These are phyloP conservation scores for Moesziomyces sp. DNA, from an alignment of 1,284 basidiomycete genomes.

Conservation along the genomic window DNA sequence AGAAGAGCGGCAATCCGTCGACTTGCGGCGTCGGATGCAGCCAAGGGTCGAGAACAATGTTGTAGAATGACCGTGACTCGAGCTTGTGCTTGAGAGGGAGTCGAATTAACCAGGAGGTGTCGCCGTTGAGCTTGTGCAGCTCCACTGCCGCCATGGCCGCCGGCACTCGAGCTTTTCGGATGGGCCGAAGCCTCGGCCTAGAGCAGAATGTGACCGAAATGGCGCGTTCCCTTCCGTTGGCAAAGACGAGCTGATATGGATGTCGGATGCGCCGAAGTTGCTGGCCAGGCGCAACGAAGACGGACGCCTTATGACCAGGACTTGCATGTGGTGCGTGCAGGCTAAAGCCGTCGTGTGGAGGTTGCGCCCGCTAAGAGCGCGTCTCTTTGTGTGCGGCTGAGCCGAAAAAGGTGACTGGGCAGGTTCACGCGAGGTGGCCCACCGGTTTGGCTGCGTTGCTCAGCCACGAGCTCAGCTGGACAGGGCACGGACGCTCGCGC, in stretches of 20 bases:
- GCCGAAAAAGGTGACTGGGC: not conserved
- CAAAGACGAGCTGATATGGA: not conserved
- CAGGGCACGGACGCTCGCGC: not conserved
- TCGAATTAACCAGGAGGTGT: conserved; percentile 42
- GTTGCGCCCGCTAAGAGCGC: not conserved
- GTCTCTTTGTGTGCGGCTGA: not conserved
- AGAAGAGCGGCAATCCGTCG: conserved; percentile 32
- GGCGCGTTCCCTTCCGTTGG: not conserved
- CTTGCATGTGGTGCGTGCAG: too few species aligned
- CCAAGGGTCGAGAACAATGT: conserved; percentile 42
- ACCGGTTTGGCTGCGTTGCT: not conserved
- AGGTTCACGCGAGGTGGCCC: not conserved
- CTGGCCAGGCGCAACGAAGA: too few species aligned
- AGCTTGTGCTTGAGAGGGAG: conserved; percentile 2
- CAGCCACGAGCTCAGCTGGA: too few species aligned
- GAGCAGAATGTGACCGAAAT: not conserved
- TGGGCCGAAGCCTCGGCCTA: too few species aligned
- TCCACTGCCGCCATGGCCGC: conserved; percentile 20
- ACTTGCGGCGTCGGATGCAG: conserved; percentile 37
- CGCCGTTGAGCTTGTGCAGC: conserved; percentile 48
- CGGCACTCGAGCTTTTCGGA: not conserved
- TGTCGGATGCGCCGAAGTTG: not conserved
- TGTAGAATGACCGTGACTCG: conserved; percentile 11
- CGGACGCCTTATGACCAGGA: too few species aligned
- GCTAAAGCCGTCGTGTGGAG: not conserved